Evolutionary conservation across 2,329 filamentous ascomycete genomes (phyloP), one percentile per base, ranked within the genome.

Genomic region (Amauroascus verrucosus): DNA sequence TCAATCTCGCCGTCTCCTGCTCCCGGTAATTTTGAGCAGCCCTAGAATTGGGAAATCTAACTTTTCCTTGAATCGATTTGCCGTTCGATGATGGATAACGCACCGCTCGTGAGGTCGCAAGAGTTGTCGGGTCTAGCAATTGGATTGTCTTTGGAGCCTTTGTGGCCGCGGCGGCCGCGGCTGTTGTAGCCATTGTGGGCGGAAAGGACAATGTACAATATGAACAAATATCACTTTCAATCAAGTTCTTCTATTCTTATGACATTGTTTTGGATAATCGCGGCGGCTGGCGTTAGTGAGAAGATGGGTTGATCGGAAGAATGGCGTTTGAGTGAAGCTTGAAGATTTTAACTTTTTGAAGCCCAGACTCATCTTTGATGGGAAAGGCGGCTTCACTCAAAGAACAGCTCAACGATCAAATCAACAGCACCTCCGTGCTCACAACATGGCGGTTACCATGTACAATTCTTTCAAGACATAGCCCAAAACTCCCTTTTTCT

Each of bases 11-110:
- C 20, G 64, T 64, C 55, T 74, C 71, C 45, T 66, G 66, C 16
- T 56, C 58, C 56, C 64, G 62, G 49, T 67, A 65, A 56, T 67
- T 59, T 59, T 68, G 68, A 59, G 66, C 71, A n/a, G 72, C 71
- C 62, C 70, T 72, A 1, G 72, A 75, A 35, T 60, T 61, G 28
- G 63, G 62, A 43, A 70, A 60, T 45, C 71, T 64, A 40, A 60
- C 56, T 57, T 65, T 69, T 22, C 72, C 72, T 60, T 75, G 72
- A 45, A 74, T 73, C 48, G 68, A 54, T 28, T 56, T 58, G 18
- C 56, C 57, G 33, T 53, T 45, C 18, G 55, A 37, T 16, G 44
- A 35, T n/a, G 58, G 57, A 40, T 50, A 58, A 37, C 57, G 59
- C 35, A 59, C 55, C 28, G 47, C 49, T 14, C 44, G 44, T 6